phyloP scores from a whole-genome alignment of 805 yeast genomes.

The Wickerhamomyces sydowiorum region DNA sequence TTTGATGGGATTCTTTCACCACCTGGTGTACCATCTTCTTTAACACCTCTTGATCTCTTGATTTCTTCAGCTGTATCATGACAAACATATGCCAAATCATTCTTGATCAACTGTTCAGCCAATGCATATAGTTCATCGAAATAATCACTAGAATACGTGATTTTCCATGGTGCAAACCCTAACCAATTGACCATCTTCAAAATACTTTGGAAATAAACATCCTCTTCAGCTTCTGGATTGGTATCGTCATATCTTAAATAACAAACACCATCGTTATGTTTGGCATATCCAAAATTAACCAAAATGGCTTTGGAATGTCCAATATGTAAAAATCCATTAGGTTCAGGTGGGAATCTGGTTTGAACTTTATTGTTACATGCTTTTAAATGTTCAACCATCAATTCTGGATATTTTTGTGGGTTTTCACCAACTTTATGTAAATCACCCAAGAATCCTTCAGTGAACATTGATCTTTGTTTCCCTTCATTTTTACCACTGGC shows the following conservation, averaged over 20 bases:
- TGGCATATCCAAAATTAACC: conserved; percentile 97
- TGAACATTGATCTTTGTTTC: conserved; percentile 69
- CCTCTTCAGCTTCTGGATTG: conserved; percentile 98
- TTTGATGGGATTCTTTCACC: conserved; percentile 84
- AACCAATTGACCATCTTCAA: conserved; percentile 85
- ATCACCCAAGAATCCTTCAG: conserved; percentile 93
- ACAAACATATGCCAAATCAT: conserved; percentile 83
- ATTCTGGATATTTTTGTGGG: conserved; percentile 83
- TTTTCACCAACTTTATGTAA: conserved; percentile 94
- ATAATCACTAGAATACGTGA: conserved; percentile 94
- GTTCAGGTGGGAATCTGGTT: conserved; percentile 98
- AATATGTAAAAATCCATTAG: conserved; percentile 94
- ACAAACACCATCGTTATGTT: conserved; percentile 79
- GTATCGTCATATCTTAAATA: conserved; percentile 95
- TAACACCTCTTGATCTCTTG: conserved; percentile 83
- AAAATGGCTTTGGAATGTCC: conserved; percentile 98
- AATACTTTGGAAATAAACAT: conserved; percentile 79
- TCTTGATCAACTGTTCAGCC: conserved; percentile 74
- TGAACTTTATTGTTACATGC: conserved; percentile 78
- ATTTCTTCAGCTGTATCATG: conserved; percentile 92
- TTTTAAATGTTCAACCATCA: conserved; percentile 73
- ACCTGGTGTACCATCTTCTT: conserved; percentile 88
- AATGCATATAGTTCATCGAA: conserved; percentile 83
- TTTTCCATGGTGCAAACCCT: conserved; percentile 90
- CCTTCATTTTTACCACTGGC: conserved; percentile 5